Evolutionary conservation across 1,284 basidiomycete species (phyloP), one percentile per base, ranked within the genome.

Genomic region (Mixia osmundae): DNA sequence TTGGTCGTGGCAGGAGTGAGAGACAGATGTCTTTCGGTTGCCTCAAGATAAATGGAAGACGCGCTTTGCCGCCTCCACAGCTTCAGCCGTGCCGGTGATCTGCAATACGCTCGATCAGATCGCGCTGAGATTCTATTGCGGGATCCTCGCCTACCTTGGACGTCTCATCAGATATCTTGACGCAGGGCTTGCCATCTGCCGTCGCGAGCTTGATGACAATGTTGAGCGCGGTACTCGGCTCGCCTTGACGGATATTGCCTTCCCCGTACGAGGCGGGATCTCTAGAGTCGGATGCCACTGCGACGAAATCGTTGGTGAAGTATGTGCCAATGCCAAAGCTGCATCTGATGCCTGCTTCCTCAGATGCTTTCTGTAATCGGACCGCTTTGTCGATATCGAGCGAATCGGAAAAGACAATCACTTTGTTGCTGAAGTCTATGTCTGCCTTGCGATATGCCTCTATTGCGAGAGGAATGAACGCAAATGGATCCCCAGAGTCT

Each of bases 241-340:
- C n/a, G n/a, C n/a, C n/a, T n/a, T n/a, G n/a, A n/a, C n/a, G n/a
- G n/a, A n/a, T n/a, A n/a, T 71, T 77, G 53, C 74, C 79, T 6
- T 22, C 20, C n/a, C 12, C 22, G 4, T 12, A 22, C 12, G 33
- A 34, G 14, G 27, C 27, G 50, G 66, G 69, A 51, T 69, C 61
- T 18, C 46, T 56, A 10, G 65, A 62, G 5, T 65, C 62, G 19
- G 64, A 69, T 6, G 68, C 69, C 30, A n/a, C n/a, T n/a, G n/a
- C n/a, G n/a, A n/a, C n/a, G n/a, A n/a, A n/a, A 51, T 47, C 85
- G 50, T 91, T 91, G 8, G 82, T 83, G 10, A 91, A 57, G 54
- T 67, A 75, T 0, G 85, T 94, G 0, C 85, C 87, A 36, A 94
- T 83, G 2, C 85, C 85, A 54, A 82, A 94, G 1, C 73, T 68